A percentile compares a stretch with the other conserved stretches of the same genome.
phyloP scores from a whole-genome alignment of 23 red algal species.

The Gracilaria vermiculophylla region DNA sequence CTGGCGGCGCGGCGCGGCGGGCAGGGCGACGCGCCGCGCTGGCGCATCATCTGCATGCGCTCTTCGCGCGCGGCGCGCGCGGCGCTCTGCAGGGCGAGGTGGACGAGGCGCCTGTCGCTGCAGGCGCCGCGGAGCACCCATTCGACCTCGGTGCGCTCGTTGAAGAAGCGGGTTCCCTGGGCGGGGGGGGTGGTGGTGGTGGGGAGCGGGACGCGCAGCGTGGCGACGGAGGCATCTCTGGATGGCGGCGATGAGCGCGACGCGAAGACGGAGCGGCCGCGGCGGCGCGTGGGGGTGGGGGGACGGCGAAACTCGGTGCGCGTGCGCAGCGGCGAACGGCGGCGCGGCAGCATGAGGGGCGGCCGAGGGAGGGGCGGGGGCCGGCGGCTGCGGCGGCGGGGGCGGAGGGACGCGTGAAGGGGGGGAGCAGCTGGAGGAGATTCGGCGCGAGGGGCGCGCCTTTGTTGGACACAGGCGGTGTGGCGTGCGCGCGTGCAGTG shows the following conservation, averaged over 20 bases:
- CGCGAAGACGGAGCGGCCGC: not conserved
- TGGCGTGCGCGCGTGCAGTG: too few relatives aligned
- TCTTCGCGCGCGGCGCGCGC: not conserved
- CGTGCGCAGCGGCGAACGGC: conserved; percentile 1
- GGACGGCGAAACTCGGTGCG: conserved; percentile 5
- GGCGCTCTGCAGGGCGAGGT: conserved; percentile 9
- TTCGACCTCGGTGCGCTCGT: conserved; percentile 23
- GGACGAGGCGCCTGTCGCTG: conserved; percentile 5
- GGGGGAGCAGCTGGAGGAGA: too few relatives aligned
- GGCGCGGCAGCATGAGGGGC: not conserved
- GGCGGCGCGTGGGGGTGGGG: not conserved
- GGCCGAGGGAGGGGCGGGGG: not conserved
- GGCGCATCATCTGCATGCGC: not conserved
- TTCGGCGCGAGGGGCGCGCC: not conserved
- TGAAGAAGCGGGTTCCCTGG: conserved; percentile 14
- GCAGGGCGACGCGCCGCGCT: not conserved
- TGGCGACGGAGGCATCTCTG: not conserved
- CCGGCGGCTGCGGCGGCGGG: not conserved
- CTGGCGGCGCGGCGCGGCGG: not conserved
- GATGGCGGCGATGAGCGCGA: not conserved
- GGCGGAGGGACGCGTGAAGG: not conserved
- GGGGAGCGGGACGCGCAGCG: not conserved
- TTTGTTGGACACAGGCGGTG: not conserved
- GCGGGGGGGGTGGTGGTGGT: not conserved
- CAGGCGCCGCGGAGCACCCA: conserved; percentile 14